Evolutionary conservation across 768 basidiomycete genomes (phyloP), one percentile per base, ranked within the genome.

Genomic region (Ramaria sp.): DNA sequence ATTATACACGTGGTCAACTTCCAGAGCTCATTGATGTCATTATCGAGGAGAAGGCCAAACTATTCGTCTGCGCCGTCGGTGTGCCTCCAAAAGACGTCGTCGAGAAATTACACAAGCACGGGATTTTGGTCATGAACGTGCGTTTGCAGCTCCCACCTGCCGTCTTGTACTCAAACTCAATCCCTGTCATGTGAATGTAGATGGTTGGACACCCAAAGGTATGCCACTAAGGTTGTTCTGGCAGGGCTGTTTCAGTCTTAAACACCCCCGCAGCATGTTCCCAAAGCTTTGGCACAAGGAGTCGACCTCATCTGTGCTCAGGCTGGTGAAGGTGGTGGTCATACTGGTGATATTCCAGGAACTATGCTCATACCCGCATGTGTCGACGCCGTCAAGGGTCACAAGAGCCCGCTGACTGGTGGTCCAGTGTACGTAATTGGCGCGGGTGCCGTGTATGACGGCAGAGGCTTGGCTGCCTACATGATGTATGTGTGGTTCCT

Each of bases 301-400:
- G 86, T 89, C 30, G 93, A 97, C 63, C 72, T 97, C 57, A 94
- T 97, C 64, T 96, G 93, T 62, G 91, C 91, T 3, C 92, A 95
- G 69, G 92, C 85, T 1, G 88, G 90, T 24, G 93, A 96, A 69
- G 93, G 88, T 36, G 90, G 91, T 51, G 68, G 67, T 20, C 76
- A 78, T 73, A 95, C 93, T 0, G 93, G 93, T 22, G 83, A 88
- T 58, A 79, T 83, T 8, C 79, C 92, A 1, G 83, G 87, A 2
- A 83, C 83, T 13, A 78, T 97, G 64, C 79, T 97, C 60, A 90
- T 97, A 57, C 91, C 92, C 8, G 90, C 90, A 0, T 88, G 86
- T 61, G 90, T 95, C 44, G 91, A 94, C 62, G 79, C 78, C 22
- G 83, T 83, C 64, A 85, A 81, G 64, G 87, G 85, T 7, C 76